phyloP scores from a whole-genome alignment of 257 asterid genomes.

The Prunella vulgaris region DNA sequence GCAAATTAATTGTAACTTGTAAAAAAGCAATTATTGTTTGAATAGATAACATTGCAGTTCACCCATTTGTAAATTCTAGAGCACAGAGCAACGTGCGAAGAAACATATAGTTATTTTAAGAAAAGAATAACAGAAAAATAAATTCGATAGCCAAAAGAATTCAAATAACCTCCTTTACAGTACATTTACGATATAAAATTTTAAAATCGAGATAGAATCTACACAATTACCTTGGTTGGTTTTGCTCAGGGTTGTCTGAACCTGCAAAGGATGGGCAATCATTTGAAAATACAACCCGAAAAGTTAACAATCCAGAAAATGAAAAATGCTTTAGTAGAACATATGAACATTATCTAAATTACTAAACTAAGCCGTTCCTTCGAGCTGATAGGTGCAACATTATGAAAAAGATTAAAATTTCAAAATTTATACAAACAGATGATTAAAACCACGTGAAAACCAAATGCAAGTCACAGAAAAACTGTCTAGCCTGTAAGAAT shows the following conservation, averaged over 20 bases:
- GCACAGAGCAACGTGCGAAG: background rate
- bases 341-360: background rate
- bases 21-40: slow-evolving; percentile 3
- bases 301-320: background rate
- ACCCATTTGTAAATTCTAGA: background rate
- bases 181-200: background rate
- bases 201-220: background rate
- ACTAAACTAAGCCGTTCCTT: background rate
- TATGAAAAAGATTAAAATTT: background rate
- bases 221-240: slow-evolving; percentile 52
- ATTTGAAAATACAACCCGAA: background rate
- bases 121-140: background rate
- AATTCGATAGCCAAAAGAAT: background rate
- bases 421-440: background rate
- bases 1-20: background rate
- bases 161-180: background rate
- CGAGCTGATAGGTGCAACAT: background rate
- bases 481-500: slow-evolving; percentile 58
- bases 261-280: slow-evolving; percentile 47
- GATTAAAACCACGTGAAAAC: background rate
- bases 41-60: slow-evolving; percentile 3
- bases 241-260: slow-evolving; percentile 51
- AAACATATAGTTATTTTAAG: background rate
- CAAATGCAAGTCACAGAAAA: background rate
- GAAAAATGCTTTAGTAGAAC: background rate